phyloP scores from a whole-genome alignment of 2,329 filamentous ascomycete genomes.

The Talaromyces sp. region DNA sequence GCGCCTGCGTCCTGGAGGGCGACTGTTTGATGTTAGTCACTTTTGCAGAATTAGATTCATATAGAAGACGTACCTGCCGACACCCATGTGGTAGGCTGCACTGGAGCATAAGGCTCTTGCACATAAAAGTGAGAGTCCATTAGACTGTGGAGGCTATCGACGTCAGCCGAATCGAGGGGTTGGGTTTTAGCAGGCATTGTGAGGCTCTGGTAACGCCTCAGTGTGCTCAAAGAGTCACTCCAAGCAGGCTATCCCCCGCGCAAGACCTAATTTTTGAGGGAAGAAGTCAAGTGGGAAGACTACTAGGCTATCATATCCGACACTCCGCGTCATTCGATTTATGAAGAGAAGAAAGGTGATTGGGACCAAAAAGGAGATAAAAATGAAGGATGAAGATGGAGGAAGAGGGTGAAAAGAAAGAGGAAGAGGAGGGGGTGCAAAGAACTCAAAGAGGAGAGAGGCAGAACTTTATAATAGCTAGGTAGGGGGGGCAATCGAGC shows the following conservation, averaged over 20 bases:
- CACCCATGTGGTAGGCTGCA: not conserved
- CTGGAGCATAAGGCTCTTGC: not conserved
- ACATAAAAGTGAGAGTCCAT: not conserved
- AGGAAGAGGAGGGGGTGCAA: not conserved
- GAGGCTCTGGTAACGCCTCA: not conserved
- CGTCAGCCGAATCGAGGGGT: not conserved
- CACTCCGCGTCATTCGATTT: not conserved
- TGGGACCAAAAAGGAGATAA: not conserved
- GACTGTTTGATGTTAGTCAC: not conserved
- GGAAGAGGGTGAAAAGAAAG: not conserved
- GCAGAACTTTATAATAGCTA: not conserved
- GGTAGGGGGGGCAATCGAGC: not conserved
- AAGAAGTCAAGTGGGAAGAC: not conserved
- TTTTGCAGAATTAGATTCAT: slow-evolving; percentile 1
- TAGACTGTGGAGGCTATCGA: not conserved
- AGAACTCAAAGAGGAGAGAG: not conserved
- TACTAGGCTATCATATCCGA: not conserved
- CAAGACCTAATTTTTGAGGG: not conserved
- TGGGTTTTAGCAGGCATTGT: not conserved
- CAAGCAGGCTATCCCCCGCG: not conserved
- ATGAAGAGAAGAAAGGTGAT: not conserved
- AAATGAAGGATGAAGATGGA: not conserved
- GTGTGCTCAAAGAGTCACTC: not conserved
- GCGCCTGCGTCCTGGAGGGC: not conserved
- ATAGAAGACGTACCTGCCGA: not conserved